Evolutionary conservation across 768 basidiomycete species (phyloP).

Genomic region (Dioszegia hungarica): DNA sequence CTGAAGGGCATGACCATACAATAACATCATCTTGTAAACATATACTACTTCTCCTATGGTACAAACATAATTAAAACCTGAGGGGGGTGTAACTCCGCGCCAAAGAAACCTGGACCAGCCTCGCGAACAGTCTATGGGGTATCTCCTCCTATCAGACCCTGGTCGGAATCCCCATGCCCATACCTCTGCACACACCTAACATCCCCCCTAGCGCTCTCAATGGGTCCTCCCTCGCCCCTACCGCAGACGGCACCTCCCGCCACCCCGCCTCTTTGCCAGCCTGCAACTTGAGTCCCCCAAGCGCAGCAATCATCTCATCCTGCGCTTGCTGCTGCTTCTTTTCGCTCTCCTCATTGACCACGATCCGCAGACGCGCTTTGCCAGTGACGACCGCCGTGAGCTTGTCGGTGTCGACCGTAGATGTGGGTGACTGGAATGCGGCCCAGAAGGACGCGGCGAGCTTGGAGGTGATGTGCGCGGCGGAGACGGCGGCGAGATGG

Average conservation of each 20-base stretch:
- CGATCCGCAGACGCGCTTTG: constrained; percentile 26
- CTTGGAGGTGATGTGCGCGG: constrained; percentile 33
- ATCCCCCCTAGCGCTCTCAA: constrained; percentile 2
- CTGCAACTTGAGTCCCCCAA: constrained; percentile 32
- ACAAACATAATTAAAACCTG: no score
- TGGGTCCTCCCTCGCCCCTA: constrained; percentile 3
- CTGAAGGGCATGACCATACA: no score
- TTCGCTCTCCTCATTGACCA: constrained; percentile 10
- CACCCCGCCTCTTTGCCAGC: constrained; percentile 15
- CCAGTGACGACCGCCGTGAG: constrained; percentile 44
- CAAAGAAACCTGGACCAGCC: no score
- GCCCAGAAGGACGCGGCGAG: constrained; percentile 43
- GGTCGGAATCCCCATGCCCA: background rate
- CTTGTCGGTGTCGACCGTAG: constrained; percentile 36
- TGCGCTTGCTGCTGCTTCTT: constrained; percentile 7
- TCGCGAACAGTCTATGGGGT: no score
- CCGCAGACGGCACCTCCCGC: background rate
- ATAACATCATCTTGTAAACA: no score
- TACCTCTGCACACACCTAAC: constrained; percentile 1
- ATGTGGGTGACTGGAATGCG: constrained; percentile 29
- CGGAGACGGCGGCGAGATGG: constrained; percentile 4
- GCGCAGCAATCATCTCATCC: constrained; percentile 14
- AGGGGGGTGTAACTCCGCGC: no score
- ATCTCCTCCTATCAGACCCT: no score
- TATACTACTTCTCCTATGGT: no score